Percentiles rank a stretch among this genome's conserved stretches.
These are phyloP conservation scores for Claviceps cyperi DNA, from an alignment of 2,329 filamentous ascomycete genomes.

Conservation along the genomic window DNA sequence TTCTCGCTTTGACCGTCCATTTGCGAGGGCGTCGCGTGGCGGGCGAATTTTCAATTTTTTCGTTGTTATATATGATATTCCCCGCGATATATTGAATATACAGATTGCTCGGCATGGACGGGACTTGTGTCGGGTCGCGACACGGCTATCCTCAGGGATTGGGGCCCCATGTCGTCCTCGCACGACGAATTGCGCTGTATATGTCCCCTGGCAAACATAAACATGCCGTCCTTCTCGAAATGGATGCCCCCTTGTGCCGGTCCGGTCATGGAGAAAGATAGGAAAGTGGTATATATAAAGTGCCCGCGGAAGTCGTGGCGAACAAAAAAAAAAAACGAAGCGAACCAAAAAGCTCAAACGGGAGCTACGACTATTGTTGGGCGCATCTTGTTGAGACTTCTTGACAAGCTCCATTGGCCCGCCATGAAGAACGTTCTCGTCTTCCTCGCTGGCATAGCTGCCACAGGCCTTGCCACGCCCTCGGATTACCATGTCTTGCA, in stretches of 20 bases:
- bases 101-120: too few relatives aligned
- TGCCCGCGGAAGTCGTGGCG: neutral
- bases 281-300: neutral
- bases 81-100: too few relatives aligned
- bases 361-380: neutral
- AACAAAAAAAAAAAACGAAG: neutral
- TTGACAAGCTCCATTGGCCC: neutral
- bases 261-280: neutral
- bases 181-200: neutral
- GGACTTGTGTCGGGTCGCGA: neutral
- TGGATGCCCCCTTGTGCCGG: neutral
- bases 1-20: too few relatives aligned
- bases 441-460: conserved; percentile 9
- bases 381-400: neutral
- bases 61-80: too few relatives aligned
- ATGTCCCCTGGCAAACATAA: too few relatives aligned
- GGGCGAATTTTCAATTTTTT: too few relatives aligned
- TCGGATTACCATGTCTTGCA: conserved; percentile 16
- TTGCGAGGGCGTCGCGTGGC: too few relatives aligned
- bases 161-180: neutral
- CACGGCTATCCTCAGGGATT: neutral
- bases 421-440: conserved; percentile 11
- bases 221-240: neutral
- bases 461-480: conserved; percentile 8
- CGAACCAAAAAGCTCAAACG: too few relatives aligned